Base-by-base conservation (phyloP, 2,329 filamentous ascomycete genomes). In the Botrytis hyacinthi region DNA sequence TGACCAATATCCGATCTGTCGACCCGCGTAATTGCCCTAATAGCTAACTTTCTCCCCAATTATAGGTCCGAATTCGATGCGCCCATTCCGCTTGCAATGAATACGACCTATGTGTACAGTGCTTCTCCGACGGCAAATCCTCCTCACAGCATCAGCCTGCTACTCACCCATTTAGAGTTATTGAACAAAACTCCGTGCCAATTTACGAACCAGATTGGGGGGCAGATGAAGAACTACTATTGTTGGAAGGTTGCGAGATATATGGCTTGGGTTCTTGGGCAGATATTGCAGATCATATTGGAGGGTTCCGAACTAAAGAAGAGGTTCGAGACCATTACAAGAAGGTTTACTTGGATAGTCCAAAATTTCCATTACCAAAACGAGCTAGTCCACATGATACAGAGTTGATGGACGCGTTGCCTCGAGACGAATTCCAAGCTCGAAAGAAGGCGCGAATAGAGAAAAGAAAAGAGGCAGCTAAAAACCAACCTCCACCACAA, bases 181-280 rank as follows among this genome's bases (percentile, higher is more conserved):
- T 99, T 77, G 96, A 99, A 82, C 96, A 98, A 80, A 97, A 99
- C 81, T 98, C 95, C 0, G 97, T 99, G 68, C 96, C 96, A 1
- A 98, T 99, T 74, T 99, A 97, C 80, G 92, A 95, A 77, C 88
- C 90, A 73, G 95, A 97, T 80, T 99, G 96, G 96, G 96, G 96
- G 70, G 96, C 96, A 37, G 96, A 99, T 81, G 96, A 99, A 82
- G 96, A 99, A 82, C 84, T 98, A n/a, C 85, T 98, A 8, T 85
- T 99, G 71, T 84, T 99, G 0, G 96, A 99, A 84, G 96, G 96
- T 35, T 94, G 94, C 18, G 96, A 99, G 83, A 97, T 94, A 73
- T 99, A 99, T 81, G 96, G 96, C 0, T 85, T 99, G 68, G 96
- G 96, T 4, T 98, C 95, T 35, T 99, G 96, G 95, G 94, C 95